Evolutionary conservation across 768 basidiomycete species (phyloP), one percentile per base, ranked within the genome.

Genomic region (Mrakia hoshinonis): DNA sequence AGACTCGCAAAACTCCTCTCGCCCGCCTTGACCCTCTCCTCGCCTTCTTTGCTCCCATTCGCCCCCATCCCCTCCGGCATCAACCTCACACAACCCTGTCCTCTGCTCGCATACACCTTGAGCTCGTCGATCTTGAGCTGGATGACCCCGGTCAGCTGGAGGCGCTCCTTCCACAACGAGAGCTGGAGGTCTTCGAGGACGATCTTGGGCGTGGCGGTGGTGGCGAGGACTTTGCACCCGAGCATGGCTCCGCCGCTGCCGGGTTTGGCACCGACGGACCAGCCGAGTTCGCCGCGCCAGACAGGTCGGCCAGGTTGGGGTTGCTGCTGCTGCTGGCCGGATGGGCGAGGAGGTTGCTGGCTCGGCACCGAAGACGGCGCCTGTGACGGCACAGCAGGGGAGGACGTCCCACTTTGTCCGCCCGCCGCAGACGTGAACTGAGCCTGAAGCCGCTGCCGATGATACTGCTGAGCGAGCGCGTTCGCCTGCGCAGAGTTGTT

Each of bases 271-370:
- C 47, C 64, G 48, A 66, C 64, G n/a, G n/a, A 20, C 64, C 64
- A 66, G 15, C 43, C 31, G 18, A 66, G 48, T 3, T 66, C 64
- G 48, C 64, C 64, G 1, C 20, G 47, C 64, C 64, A 66, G 26
- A 66, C 9, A n/a, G n/a, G n/a, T n/a, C 13, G 31, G 18, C 34
- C 18, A n/a, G 36, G 12, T 26, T 31, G 64, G 15, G 46, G 29
- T 20, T 64, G 63, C 39, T 47, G 63, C n/a, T 43, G 60, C 24
- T 62, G 60, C 34, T 62, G 31, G 43, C 26, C 51, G 51, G 51
- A 6, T 10, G 20, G 22, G 20, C 20, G 6, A 5, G 20, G 51
- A 6, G 6, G 51, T 20, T 52, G 51, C 51, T 52, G 51, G 9
- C 51, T 22, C 51, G 20, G 51, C 51, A n/a, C 26, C 7, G 20